Evolutionary conservation across 2,329 filamentous ascomycete genomes (phyloP).

Genomic region (Sporothrix luriei): DNA sequence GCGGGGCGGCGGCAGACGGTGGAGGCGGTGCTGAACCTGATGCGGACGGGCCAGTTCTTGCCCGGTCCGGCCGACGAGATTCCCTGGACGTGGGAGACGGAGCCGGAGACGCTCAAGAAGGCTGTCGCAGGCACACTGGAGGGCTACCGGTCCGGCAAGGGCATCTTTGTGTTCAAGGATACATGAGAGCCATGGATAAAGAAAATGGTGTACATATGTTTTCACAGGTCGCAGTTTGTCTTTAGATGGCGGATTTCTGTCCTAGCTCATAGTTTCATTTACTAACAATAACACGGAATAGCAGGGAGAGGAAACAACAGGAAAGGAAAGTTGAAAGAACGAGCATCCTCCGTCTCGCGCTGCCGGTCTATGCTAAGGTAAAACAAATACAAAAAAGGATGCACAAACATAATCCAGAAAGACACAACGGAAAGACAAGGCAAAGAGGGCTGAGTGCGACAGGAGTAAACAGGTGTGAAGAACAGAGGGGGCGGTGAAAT

Average conservation of each 20-base stretch:
- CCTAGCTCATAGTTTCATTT: conserved; percentile 24
- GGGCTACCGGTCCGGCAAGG: conserved; percentile 85
- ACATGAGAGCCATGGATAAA: conserved; percentile 46
- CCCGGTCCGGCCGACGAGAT: conserved; percentile 83
- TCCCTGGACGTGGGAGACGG: conserved; percentile 80
- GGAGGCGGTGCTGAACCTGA: conserved; percentile 78
- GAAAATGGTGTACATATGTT: background rate
- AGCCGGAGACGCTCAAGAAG: conserved; percentile 65
- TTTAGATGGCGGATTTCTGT: background rate
- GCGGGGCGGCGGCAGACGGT: conserved; percentile 76
- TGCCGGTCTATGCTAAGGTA: conserved; percentile 4
- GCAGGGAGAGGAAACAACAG: background rate
- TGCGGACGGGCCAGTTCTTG: conserved; percentile 73
- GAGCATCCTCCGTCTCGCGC: background rate
- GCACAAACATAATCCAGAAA: background rate
- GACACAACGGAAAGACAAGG: background rate
- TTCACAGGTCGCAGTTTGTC: background rate
- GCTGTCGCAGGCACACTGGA: conserved; percentile 81
- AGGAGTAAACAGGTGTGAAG: background rate
- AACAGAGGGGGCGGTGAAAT: background rate
- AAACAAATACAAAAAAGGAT: background rate
- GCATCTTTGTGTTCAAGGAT: conserved; percentile 78
- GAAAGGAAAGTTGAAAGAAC: background rate
- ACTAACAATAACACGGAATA: background rate
- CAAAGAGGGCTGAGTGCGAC: background rate